Evolutionary conservation across 208 protist genomes (phyloP).

Genomic region (Wallacemonas rigidus): DNA sequence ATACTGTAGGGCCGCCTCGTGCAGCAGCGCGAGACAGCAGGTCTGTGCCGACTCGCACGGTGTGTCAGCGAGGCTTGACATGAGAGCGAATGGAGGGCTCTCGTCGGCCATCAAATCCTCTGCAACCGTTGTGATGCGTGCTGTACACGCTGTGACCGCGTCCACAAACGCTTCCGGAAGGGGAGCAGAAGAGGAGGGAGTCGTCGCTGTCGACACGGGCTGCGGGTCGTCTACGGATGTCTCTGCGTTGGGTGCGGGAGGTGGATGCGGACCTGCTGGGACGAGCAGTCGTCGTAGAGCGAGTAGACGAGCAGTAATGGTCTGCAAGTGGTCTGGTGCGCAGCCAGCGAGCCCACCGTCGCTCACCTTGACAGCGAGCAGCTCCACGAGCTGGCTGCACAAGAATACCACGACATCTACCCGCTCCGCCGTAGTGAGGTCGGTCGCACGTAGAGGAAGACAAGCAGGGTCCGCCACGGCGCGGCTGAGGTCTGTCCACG

Average conservation of each 20-base stretch:
- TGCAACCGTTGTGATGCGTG: slow-evolving; percentile 14
- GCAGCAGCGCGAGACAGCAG: slow-evolving; percentile 52
- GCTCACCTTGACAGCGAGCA: background rate
- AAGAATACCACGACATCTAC: slow-evolving; percentile 1
- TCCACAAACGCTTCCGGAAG: slow-evolving; percentile 24
- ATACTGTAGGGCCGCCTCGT: slow-evolving; percentile 57
- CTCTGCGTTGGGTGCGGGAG: background rate
- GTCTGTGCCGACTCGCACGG: slow-evolving; percentile 34
- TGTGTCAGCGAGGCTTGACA: slow-evolving; percentile 34
- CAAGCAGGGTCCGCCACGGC: slow-evolving; percentile 36
- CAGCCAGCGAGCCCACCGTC: background rate
- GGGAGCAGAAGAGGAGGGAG: background rate
- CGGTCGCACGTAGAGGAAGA: slow-evolving; percentile 15
- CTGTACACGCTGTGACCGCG: slow-evolving; percentile 24
- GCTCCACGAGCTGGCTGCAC: background rate
- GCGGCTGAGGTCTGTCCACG: slow-evolving; percentile 39
- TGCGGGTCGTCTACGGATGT: background rate
- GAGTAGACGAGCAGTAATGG: background rate
- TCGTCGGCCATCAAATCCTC: slow-evolving; percentile 30
- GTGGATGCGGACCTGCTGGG: background rate
- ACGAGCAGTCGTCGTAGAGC: background rate
- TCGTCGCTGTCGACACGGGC: background rate
- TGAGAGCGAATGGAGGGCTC: slow-evolving; percentile 39
- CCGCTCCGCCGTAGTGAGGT: slow-evolving; percentile 18
- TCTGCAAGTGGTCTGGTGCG: background rate